These are phyloP conservation scores for Amanita fuliginea DNA, from an alignment of 768 basidiomycete genomes.

Conservation along the genomic window DNA sequence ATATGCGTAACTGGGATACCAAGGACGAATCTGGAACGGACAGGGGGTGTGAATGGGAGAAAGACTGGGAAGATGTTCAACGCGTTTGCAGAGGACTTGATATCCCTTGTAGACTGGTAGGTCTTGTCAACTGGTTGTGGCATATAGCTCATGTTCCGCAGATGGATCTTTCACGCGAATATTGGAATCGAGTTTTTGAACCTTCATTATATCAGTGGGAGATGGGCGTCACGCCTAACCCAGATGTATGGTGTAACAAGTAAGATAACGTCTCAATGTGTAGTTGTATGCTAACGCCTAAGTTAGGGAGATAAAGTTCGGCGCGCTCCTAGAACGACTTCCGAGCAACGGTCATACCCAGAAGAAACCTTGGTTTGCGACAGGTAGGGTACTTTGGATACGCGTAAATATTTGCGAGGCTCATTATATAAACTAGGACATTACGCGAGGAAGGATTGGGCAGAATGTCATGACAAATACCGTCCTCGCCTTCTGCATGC, in stretches of 20 bases:
- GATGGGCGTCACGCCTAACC: slow-evolving; percentile 76
- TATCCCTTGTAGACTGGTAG: slow-evolving; percentile 66
- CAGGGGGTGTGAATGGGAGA: slow-evolving; percentile 91
- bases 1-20: slow-evolving; percentile 96
- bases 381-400: slow-evolving; percentile 35
- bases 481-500: slow-evolving; percentile 46
- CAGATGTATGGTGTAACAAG: slow-evolving; percentile 90
- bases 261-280: slow-evolving; percentile 16
- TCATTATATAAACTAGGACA: slow-evolving; percentile 44
- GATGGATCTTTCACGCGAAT: slow-evolving; percentile 84
- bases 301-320: slow-evolving; percentile 82
- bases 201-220: slow-evolving; percentile 76
- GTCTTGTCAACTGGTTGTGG: slow-evolving; percentile 6
- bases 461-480: slow-evolving; percentile 7
- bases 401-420: not conserved
- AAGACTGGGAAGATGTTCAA: slow-evolving; percentile 88
- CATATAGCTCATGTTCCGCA: slow-evolving; percentile 16
- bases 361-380: slow-evolving; percentile 64
- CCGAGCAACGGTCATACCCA: slow-evolving; percentile 16
- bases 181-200: slow-evolving; percentile 88
- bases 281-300: not conserved
- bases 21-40: slow-evolving; percentile 71
- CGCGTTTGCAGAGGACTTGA: slow-evolving; percentile 63
- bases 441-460: slow-evolving; percentile 68
- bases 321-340: slow-evolving; percentile 64